phyloP scores from a whole-genome alignment of 306 rosid genomes.

The Myrica gale region DNA sequence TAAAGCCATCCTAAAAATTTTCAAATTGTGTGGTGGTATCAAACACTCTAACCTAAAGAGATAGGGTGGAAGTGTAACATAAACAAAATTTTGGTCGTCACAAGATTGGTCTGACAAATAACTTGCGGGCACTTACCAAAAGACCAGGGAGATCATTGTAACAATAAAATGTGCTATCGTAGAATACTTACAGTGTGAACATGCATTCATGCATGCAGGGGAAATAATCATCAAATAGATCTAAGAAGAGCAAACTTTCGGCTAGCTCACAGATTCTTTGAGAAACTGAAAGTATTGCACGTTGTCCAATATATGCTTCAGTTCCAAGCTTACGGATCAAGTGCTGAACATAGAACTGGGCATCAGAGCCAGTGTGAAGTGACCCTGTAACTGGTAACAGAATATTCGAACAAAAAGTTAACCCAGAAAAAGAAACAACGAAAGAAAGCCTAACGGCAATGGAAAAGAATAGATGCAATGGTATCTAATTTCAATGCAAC shows the following conservation, averaged over 20 bases:
- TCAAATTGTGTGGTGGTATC: not conserved
- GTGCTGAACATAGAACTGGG: conserved; percentile 60
- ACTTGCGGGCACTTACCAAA: not conserved
- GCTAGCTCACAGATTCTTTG: conserved; percentile 66
- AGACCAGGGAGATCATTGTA: conserved; percentile 2
- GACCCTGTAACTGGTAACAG: conserved; percentile 50
- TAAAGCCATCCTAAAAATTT: not conserved
- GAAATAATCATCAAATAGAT: conserved; percentile 80
- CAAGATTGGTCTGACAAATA: not conserved
- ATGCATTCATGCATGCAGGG: conserved; percentile 63
- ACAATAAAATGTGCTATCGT: not conserved
- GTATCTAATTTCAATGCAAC: conserved; percentile 23
- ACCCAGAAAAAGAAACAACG: conserved; percentile 8
- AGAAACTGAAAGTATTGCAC: conserved; percentile 61
- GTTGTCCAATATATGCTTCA: conserved; percentile 69
- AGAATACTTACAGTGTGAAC: conserved; percentile 71
- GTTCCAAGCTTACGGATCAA: conserved; percentile 76
- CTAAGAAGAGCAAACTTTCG: conserved; percentile 76
- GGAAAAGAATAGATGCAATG: conserved; percentile 16
- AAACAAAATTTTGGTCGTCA: not conserved
- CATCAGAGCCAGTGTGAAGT: conserved; percentile 33
- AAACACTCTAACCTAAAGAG: not conserved
- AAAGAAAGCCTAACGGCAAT: conserved; percentile 18
- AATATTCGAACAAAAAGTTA: not conserved
- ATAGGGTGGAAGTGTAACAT: not conserved